These are phyloP conservation scores for Candida ulmi DNA, from an alignment of 805 yeast genomes.

Conservation along the genomic window DNA sequence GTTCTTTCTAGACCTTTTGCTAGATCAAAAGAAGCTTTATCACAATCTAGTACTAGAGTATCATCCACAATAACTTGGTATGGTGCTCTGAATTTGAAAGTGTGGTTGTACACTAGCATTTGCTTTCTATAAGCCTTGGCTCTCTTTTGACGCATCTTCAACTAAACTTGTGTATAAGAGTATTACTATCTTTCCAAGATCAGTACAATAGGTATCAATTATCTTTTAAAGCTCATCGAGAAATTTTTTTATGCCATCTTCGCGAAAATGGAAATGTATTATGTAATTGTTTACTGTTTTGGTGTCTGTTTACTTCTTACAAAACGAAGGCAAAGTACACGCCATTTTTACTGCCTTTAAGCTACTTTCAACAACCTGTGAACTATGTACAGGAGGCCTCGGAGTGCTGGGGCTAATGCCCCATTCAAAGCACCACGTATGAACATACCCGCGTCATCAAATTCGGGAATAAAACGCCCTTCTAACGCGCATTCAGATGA, in stretches of 20 bases:
- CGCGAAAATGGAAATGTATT: background rate
- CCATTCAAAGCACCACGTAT: slow-evolving; percentile 16
- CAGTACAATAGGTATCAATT: no score
- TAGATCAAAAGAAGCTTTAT: slow-evolving; percentile 68
- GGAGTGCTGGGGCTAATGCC: slow-evolving; percentile 5
- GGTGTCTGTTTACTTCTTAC: background rate
- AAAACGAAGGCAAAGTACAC: background rate
- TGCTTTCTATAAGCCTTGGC: slow-evolving; percentile 93
- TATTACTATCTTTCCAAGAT: no score
- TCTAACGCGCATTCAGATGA: background rate
- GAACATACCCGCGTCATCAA: slow-evolving; percentile 1
- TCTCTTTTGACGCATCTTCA: slow-evolving; percentile 86
- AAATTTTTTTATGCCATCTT: background rate
- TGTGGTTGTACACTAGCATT: slow-evolving; percentile 75
- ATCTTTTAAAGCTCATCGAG: background rate
- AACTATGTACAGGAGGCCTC: slow-evolving; percentile 10
- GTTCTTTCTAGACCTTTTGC: slow-evolving; percentile 76
- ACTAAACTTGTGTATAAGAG: no score
- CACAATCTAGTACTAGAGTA: slow-evolving; percentile 61
- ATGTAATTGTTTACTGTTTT: background rate
- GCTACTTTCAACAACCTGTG: no score
- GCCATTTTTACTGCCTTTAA: no score
- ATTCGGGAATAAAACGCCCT: background rate
- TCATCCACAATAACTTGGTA: slow-evolving; percentile 88
- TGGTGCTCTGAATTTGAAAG: slow-evolving; percentile 91